A percentile compares a stretch with the other conserved stretches of the same genome.
These are phyloP conservation scores for Sclerotinia nivalis DNA, from an alignment of 2,329 filamentous ascomycete species.

Conservation along the genomic window DNA sequence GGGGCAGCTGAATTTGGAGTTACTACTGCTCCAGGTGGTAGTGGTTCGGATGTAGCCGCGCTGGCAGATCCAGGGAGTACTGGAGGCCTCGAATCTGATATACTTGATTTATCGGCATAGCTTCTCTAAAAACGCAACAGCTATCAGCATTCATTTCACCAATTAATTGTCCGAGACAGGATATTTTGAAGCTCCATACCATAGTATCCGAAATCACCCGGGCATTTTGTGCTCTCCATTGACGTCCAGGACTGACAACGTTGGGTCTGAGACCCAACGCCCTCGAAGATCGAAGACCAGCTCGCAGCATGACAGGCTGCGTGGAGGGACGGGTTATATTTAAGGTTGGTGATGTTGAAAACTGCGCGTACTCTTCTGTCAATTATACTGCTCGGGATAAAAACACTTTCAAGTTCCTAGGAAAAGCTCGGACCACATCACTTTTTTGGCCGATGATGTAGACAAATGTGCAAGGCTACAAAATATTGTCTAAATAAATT, in stretches of 20 bases:
- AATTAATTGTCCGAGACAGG: constrained; percentile 26
- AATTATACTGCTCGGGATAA: constrained; percentile 23
- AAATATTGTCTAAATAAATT: background rate
- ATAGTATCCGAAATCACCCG: constrained; percentile 41
- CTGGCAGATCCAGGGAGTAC: constrained; percentile 53
- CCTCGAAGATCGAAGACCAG: constrained; percentile 65
- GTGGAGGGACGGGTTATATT: constrained; percentile 35
- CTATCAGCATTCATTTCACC: constrained; percentile 28
- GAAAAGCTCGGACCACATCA: constrained; percentile 21
- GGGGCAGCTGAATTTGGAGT: constrained; percentile 29
- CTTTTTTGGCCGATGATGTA: constrained; percentile 24
- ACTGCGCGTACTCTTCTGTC: constrained; percentile 29
- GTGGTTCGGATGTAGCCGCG: constrained; percentile 42
- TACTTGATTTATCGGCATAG: constrained; percentile 56
- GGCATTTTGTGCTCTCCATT: constrained; percentile 56
- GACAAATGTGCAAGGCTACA: constrained; percentile 28
- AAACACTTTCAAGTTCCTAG: constrained; percentile 28
- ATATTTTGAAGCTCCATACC: constrained; percentile 40
- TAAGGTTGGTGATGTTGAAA: constrained; percentile 31
- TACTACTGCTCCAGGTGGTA: constrained; percentile 40
- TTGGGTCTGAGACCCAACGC: constrained; percentile 57
- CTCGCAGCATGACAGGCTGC: constrained; percentile 66
- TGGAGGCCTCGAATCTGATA: constrained; percentile 51
- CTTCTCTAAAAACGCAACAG: constrained; percentile 50
- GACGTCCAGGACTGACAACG: constrained; percentile 55